Base-by-base conservation (phyloP, 371 early-diverging fungal genomes). In the Coemansia sp. region DNA sequence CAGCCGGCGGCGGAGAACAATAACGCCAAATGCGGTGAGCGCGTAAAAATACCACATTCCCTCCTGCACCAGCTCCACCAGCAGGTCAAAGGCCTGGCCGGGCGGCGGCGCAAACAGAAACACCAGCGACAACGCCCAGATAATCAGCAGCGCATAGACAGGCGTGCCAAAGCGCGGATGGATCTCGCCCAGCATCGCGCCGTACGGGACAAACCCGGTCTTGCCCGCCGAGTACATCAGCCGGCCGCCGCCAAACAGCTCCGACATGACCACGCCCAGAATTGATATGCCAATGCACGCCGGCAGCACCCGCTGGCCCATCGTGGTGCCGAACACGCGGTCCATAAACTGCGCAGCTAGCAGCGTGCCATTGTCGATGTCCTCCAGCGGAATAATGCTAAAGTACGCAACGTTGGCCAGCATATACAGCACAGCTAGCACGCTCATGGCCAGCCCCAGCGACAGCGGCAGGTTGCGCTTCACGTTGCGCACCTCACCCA, bases 401-500 rank as follows among this genome's bases (percentile, higher is more conserved):
- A 88, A 86, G 71, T 92, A 93, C 1, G 94, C 92, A 4, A 93
- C 82, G 67, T 94, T 94, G 57, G 92, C 86, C 34, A 92, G 63
- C 4, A 93, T 56, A 65, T 94, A 95, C 54, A 85, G 83, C n/a
- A 77, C 73, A 3, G 63, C 60, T 4, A 88, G 57, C 6, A 88
- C 85, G 54, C 92, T 90, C 70, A 74, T 74, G 14, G 79, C 69
- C 16, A 67, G 50, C 5, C 82, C 66, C 2, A 71, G 52, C 9
- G 73, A 67, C 36, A 75, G 39, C 0, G 94, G 94, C 38, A 95
- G 78, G 70, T 90, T 90, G 48, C 83, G 81, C 5, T 85, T 84
- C 16, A 94, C 91, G 64, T 94, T 84, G 58, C 88, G 88, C 79
- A 95, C 88, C 76, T 95, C 95, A n/a, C 91, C 90, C 1, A 92